phyloP scores from a whole-genome alignment of 768 basidiomycete genomes.

The Agaricus blazei region DNA sequence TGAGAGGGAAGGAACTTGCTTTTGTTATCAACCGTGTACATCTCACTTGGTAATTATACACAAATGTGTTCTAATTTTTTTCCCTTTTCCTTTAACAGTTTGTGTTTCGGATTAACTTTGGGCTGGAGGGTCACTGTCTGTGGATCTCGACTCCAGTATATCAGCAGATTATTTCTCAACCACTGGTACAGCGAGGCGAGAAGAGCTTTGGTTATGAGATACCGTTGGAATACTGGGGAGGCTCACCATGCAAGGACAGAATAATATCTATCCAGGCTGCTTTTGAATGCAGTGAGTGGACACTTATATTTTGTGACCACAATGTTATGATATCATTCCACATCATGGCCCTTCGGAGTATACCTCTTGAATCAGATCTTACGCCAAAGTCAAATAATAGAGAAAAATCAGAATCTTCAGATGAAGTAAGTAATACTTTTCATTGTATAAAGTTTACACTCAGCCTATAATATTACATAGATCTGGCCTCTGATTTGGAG shows the following conservation, averaged over 20 bases:
- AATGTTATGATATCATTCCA: slow-evolving; percentile 12
- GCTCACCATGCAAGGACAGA: background rate
- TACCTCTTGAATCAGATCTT: background rate
- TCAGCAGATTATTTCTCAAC: background rate
- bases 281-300: slow-evolving; percentile 5
- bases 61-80: no score
- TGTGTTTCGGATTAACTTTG: background rate
- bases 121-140: background rate
- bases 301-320: slow-evolving; percentile 11
- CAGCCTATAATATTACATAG: no score
- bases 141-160: background rate
- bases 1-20: no score
- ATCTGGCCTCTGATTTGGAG: no score
- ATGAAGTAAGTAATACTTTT: background rate
- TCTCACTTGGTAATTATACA: no score
- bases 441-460: background rate
- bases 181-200: background rate
- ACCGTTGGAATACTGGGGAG: background rate
- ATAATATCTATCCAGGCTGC: background rate
- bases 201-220: background rate
- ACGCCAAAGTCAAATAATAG: no score
- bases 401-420: background rate
- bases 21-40: no score
- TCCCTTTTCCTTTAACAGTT: background rate
- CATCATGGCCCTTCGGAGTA: slow-evolving; percentile 7